Base-by-base conservation (phyloP, 352 stramenopile genomes). In the Phytopythium sindhum region DNA sequence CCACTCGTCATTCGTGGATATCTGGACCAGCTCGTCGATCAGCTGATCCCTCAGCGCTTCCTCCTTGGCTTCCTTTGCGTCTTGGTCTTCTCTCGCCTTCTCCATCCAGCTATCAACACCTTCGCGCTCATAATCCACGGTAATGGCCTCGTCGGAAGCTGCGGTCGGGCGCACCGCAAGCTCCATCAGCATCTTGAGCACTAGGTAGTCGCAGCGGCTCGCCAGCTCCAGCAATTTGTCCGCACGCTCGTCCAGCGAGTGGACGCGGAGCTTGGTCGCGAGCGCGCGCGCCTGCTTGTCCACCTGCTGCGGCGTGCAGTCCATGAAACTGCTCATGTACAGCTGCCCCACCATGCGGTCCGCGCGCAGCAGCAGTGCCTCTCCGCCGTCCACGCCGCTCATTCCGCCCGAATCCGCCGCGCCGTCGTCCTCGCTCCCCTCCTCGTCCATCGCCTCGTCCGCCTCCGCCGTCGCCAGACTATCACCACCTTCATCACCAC, bases 1-100 rank as follows among this genome's bases (percentile, higher is more conserved):
- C 82, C 82, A 91, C 48, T 89, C 79, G 64, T 90, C 83, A 44
- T 80, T 77, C 28, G 75, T 83, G 19, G 79, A 78, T 48, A 90
- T 84, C 70, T 90, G 64, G 41, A 84, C 77, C 4, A 90, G 64
- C 44, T 89, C 81, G 1, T 84, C 69, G 10, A 79, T 67, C 29
- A 90, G 31, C 47, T 77, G 65, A 3, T 83, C 71, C 42, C 69
- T 64, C 66, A 73, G 60, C 41, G 62, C 57, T 17, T 71, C 63
- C n/a, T 60, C 63, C 19, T 64, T 29, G 2, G 62, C 24, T 47
- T 76, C 52, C 23, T 31, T 60, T 1, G 67, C 60, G 31, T 69
- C 57, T 47, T 71, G 55, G 21, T 76, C 37, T 9, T 29, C 50
- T 4, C 3, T 51, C 28, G 64, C 57, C 41, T 54, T 39, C 2